Percentiles rank a stretch among this genome's conserved stretches.
Conservation (phyloP, 192 early-diverging fungal species). For the Blastocladiella britannica region DNA sequence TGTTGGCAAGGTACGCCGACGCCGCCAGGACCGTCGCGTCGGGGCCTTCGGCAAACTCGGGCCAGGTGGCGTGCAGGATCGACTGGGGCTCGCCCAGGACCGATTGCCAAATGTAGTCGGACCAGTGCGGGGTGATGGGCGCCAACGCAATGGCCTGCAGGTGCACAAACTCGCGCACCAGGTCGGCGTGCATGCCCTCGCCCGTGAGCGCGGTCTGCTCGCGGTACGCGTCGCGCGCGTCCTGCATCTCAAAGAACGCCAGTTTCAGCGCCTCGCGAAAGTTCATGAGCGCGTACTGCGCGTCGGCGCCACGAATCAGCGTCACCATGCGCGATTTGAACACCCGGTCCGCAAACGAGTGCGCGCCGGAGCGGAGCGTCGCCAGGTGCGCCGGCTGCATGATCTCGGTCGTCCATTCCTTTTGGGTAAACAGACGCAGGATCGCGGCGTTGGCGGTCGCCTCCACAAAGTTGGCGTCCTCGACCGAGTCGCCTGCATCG, state of each 20-base stretch:
- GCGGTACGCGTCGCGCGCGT: conserved; percentile 71
- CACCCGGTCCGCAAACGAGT: conserved; percentile 65
- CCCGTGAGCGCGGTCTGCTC: conserved; percentile 35
- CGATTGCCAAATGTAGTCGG: conserved; percentile 70
- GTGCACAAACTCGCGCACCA: conserved; percentile 64
- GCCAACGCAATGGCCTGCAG: conserved; percentile 64
- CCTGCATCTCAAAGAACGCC: conserved; percentile 75
- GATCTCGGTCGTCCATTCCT: conserved; percentile 73
- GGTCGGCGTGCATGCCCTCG: conserved; percentile 68
- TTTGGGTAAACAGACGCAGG: conserved; percentile 66
- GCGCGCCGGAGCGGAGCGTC: conserved; percentile 25
- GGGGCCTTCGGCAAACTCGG: conserved; percentile 27
- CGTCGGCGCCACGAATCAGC: conserved; percentile 39
- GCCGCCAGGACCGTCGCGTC: conserved; percentile 52
- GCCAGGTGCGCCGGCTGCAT: conserved; percentile 25
- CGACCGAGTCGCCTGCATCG: conserved; percentile 84
- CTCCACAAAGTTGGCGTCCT: conserved; percentile 98
- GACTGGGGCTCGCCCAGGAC: conserved; percentile 51
- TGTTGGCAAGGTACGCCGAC: conserved; percentile 54
- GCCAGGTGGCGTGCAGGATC: conserved; percentile 51
- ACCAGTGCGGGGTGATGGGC: conserved; percentile 86
- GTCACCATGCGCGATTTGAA: conserved; percentile 79
- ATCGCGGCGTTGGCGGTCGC: conserved; percentile 86
- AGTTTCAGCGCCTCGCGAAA: conserved; percentile 83
- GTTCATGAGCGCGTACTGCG: conserved; percentile 52